Evolutionary conservation across 164 flowering plant genomes (phyloP), one percentile per base, ranked within the genome.

Genomic region (Dillenia turbinata): DNA sequence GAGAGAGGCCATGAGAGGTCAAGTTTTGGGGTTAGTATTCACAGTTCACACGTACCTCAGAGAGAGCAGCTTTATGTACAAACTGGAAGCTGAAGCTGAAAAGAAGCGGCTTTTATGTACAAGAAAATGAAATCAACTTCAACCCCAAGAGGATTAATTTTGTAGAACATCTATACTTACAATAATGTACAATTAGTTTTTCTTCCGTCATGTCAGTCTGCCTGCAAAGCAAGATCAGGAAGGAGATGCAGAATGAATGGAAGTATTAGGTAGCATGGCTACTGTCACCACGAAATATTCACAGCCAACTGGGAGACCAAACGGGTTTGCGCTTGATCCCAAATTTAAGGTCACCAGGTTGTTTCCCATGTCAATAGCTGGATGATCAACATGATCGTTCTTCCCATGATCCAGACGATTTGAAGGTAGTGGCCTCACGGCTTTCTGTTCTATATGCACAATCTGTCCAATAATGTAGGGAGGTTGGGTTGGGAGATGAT

Each of bases 281-380:
- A 92, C 84, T 48, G 99, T 95, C 68, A 95, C 97, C 60, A 92
- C 55, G 57, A 83, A 95, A 69, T 83, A 94, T 73, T 94, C 97
- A 78, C 86, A 86, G 56, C 99, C 99, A 60, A 79, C 22, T 8
- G 96, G 85, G 52, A 92, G 91, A 57, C 82, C 82, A 54, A 80
- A 91, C 2, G 96, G 90, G 66, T 88, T 87, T 2, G 70, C 60
- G 33, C 70, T 59, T 40, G 77, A 68, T 24, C 77, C 79, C 14
- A 79, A 57, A 49, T 71, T 82, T 65, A 76, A 57, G 57, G 76
- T 44, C 79, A 74, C 65, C 16, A 72, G 68, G 15, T 60, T 78
- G n/a, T 79, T 64, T 46, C 75, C 80, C 5, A 66, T 55, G 53
- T 83, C 86, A 58, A 88, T 71, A 19, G 40, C 7, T 33, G 40